Evolutionary conservation across 2,329 filamentous ascomycete species (phyloP).

Genomic region (Aphanoascus verrucosus): DNA sequence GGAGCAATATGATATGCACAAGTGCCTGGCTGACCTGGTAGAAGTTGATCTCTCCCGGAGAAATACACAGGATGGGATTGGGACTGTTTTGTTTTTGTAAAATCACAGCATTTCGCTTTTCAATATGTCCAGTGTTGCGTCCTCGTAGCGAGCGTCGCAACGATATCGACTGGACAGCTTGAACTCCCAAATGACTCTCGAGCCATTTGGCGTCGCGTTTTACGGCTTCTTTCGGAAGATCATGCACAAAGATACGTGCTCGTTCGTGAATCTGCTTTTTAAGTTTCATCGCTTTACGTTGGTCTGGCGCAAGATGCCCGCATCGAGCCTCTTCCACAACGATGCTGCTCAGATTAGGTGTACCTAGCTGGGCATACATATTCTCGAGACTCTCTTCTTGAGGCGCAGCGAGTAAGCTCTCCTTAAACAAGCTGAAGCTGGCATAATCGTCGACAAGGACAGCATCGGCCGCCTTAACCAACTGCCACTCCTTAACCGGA

Average conservation of each 20-base stretch:
- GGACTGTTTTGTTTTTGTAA: constrained; percentile 43
- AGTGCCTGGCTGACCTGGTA: constrained; percentile 88
- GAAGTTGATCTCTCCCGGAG: constrained; percentile 61
- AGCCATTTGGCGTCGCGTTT: constrained; percentile 84
- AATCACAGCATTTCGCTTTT: constrained; percentile 65
- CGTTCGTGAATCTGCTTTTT: constrained; percentile 78
- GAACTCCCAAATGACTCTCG: constrained; percentile 69
- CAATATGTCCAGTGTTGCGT: constrained; percentile 56
- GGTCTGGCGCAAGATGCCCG: constrained; percentile 55
- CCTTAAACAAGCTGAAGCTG: constrained; percentile 79
- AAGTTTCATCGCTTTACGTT: constrained; percentile 57
- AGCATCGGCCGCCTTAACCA: constrained; percentile 60
- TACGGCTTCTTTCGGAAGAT: constrained; percentile 65
- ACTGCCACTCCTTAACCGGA: constrained; percentile 64
- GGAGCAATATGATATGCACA: constrained; percentile 65
- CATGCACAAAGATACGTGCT: constrained; percentile 80
- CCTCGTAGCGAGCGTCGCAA: constrained; percentile 66
- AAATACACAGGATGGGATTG: constrained; percentile 61
- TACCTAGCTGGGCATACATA: constrained; percentile 75
- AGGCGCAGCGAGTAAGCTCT: constrained; percentile 71
- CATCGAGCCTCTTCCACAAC: constrained; percentile 69
- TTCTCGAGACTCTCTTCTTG: constrained; percentile 78
- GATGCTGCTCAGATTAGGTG: constrained; percentile 61
- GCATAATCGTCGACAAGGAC: constrained; percentile 81
- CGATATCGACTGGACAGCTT: constrained; percentile 66